phyloP scores from a whole-genome alignment of 2,329 filamentous ascomycete genomes.

The Talaromyces sp. region DNA sequence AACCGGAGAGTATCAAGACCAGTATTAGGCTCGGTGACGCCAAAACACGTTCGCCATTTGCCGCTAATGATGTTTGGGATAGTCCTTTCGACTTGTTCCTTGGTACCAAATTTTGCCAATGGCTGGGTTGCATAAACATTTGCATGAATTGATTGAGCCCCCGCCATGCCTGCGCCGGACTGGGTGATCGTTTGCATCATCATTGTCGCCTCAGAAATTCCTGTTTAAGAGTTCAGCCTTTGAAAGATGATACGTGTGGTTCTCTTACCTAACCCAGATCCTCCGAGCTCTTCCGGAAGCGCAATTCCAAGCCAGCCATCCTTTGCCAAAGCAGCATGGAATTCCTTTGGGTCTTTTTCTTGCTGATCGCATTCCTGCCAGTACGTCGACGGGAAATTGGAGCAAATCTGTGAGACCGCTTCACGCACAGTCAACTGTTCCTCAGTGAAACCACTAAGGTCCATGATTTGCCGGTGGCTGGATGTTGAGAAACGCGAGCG shows the following conservation, averaged over 20 bases:
- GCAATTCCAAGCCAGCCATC: conserved; percentile 80
- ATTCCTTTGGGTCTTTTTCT: conserved; percentile 65
- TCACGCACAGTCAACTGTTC: conserved; percentile 68
- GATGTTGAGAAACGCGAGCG: conserved; percentile 4
- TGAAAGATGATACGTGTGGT: background rate
- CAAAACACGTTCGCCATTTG: conserved; percentile 68
- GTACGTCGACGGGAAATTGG: conserved; percentile 62
- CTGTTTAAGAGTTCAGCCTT: conserved; percentile 22
- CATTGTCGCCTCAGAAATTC: conserved; percentile 74
- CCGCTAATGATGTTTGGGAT: conserved; percentile 68
- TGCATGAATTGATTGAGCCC: conserved; percentile 53
- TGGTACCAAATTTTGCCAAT: conserved; percentile 65
- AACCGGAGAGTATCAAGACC: conserved; percentile 72
- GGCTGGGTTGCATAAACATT: conserved; percentile 59
- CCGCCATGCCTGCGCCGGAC: conserved; percentile 72
- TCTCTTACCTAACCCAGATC: conserved; percentile 53
- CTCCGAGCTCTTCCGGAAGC: conserved; percentile 67
- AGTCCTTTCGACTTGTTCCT: conserved; percentile 56
- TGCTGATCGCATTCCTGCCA: conserved; percentile 69
- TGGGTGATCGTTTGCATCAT: conserved; percentile 81
- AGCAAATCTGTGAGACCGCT: conserved; percentile 62
- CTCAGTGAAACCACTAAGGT: conserved; percentile 64
- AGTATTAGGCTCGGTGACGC: conserved; percentile 77
- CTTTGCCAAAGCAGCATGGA: conserved; percentile 67
- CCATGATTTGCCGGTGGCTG: conserved; percentile 51